Evolutionary conservation across 768 basidiomycete species (phyloP), one percentile per base, ranked within the genome.

Genomic region (Russula foetens): DNA sequence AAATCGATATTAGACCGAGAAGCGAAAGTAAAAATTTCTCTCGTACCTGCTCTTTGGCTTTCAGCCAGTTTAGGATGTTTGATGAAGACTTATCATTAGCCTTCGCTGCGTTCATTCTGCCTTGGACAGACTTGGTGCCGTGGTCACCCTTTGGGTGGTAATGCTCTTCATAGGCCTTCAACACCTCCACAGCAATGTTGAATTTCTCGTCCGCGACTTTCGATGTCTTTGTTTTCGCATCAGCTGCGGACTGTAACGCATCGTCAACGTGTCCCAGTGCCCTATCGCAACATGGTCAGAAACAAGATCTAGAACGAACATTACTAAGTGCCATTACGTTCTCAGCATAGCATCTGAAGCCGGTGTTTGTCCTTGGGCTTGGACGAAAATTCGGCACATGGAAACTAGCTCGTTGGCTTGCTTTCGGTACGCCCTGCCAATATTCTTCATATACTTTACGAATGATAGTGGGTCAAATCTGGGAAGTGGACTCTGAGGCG

Each of bases 341-440:
- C 17, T 53, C 15, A 59, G 28, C 14, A 8, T 2, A 1, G 17
- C n/a, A 59, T 39, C 21, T 1, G 41, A 21, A 54, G 9, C 17
- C 1, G 0, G 6, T 1, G 26, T 24, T 1, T 24, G n/a, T 2
- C 53, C 28, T 12, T 28, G 23, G 0, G 8, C 26, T 12, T 21
- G n/a, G 15, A 39, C 35, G 23, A 47, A 59, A 38, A 0, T 0
- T 24, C 61, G 56, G 15, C 56, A 48, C n/a, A 53, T n/a, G 1
- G 50, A 26, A 3, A 62, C 6, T 1, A 62, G 39, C 23, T 53
- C 51, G 38, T 3, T 35, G 7, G 51, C 49, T 11, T 58, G 61
- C 38, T 53, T 59, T n/a, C 38, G 51, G 41, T 62, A 53, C 2
- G 11, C 28, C 23, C 61, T n/a, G 15, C 56, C 50, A 14, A 53